These are phyloP conservation scores for Incumbomyces delicatus DNA, from an alignment of 2,329 filamentous ascomycete species.

Conservation along the genomic window DNA sequence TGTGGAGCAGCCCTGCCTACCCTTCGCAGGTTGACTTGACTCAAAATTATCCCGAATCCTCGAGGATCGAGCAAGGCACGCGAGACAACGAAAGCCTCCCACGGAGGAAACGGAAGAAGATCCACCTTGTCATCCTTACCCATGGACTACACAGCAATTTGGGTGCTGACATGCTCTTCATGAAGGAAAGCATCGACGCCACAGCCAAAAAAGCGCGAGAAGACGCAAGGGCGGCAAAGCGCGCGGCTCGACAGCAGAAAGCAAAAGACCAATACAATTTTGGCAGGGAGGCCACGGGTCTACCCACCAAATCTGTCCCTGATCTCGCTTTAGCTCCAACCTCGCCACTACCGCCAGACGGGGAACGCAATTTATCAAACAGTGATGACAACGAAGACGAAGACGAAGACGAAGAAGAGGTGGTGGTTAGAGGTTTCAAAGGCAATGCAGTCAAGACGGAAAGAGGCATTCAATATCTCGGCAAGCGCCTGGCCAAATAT, in stretches of 20 bases:
- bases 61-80: conserved; percentile 15
- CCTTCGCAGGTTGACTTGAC: conserved; percentile 40
- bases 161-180: conserved; percentile 88
- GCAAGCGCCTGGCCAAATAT: conserved; percentile 86
- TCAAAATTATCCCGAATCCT: conserved; percentile 20
- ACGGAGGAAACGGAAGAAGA: conserved; percentile 57
- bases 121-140: conserved; percentile 86
- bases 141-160: conserved; percentile 95
- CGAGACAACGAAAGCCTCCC: conserved; percentile 15
- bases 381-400: conserved; percentile 66
- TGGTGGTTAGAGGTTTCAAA: conserved; percentile 48
- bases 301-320: conserved; percentile 15
- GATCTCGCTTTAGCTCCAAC: conserved; percentile 17
- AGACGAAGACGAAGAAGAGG: conserved; percentile 38
- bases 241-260: conserved; percentile 37
- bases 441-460: conserved; percentile 65
- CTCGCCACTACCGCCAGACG: neutral
- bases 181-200: conserved; percentile 94
- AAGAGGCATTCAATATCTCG: conserved; percentile 90
- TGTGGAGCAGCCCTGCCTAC: conserved; percentile 88
- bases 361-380: conserved; percentile 27
- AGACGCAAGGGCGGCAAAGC: conserved; percentile 55
- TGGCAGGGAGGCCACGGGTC: conserved; percentile 12
- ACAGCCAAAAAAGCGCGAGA: conserved; percentile 64
- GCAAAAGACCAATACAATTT: conserved; percentile 19